These are phyloP conservation scores for Melanogaster broomeanus DNA, from an alignment of 768 basidiomycete species.

Conservation along the genomic window DNA sequence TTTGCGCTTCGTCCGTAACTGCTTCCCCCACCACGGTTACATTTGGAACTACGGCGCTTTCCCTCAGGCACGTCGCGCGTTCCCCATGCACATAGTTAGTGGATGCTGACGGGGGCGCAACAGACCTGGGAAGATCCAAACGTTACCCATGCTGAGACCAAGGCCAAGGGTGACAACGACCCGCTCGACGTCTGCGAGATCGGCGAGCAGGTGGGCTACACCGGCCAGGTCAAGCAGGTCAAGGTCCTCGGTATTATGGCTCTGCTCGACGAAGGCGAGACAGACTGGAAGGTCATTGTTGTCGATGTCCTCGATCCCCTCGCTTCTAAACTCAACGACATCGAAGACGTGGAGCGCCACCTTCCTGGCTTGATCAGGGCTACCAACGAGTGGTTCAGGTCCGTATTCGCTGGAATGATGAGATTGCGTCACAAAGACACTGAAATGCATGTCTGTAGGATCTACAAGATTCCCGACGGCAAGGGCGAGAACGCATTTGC, in stretches of 20 bases:
- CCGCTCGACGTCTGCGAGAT: constrained; percentile 99
- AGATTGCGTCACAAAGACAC: constrained; percentile 2
- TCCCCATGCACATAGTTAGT: background rate
- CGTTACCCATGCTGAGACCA: constrained; percentile 89
- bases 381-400: constrained; percentile 99
- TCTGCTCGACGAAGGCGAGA: constrained; percentile 97
- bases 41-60: constrained; percentile 99
- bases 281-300: constrained; percentile 99
- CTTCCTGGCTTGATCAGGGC: constrained; percentile 95
- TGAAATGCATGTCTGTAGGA: constrained; percentile 44
- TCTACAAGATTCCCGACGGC: constrained; percentile 96
- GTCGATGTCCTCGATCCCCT: constrained; percentile 96
- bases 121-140: constrained; percentile 99
- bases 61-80: constrained; percentile 70
- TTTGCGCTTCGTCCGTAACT: constrained; percentile 97
- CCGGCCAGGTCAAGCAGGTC: constrained; percentile 98
- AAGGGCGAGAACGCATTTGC: constrained; percentile 98
- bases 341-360: constrained; percentile 98
- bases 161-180: constrained; percentile 98
- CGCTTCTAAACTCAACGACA: constrained; percentile 95
- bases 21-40: constrained; percentile 99
- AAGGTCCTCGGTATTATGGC: constrained; percentile 99
- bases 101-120: background rate
- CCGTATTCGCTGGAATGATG: constrained; percentile 7
- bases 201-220: constrained; percentile 96